Evolutionary conservation across 2,329 filamentous ascomycete species (phyloP).

Genomic region (Fusarium buxicola): DNA sequence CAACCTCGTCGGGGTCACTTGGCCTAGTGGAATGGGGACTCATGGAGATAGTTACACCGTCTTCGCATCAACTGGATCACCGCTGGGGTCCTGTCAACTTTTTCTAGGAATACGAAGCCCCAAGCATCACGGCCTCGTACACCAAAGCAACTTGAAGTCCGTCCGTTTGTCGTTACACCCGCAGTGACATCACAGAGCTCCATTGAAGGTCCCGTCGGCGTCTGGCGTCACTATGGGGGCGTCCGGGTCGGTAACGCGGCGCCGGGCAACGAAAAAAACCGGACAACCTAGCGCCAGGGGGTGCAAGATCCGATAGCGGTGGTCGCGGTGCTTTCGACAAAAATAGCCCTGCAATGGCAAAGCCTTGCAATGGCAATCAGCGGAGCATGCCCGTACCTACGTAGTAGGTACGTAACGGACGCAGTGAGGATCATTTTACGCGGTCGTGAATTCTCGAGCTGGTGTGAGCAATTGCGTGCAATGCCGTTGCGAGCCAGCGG

Average conservation of each 20-base stretch:
- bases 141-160: slow-evolving; percentile 1
- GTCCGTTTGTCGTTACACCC: slow-evolving; percentile 30
- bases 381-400: neutral
- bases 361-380: neutral
- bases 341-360: slow-evolving; percentile 24
- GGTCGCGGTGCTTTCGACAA: slow-evolving; percentile 20
- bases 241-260: slow-evolving; percentile 19
- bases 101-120: slow-evolving; percentile 37
- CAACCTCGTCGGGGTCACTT: slow-evolving; percentile 1
- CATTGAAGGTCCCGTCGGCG: slow-evolving; percentile 13
- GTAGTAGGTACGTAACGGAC: no score
- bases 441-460: slow-evolving; percentile 15
- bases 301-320: slow-evolving; percentile 12
- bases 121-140: slow-evolving; percentile 9
- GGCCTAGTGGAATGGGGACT: slow-evolving; percentile 7
- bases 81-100: slow-evolving; percentile 11
- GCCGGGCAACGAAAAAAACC: slow-evolving; percentile 25
- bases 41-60: slow-evolving; percentile 2
- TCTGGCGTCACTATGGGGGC: slow-evolving; percentile 20
- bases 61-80: slow-evolving; percentile 7
- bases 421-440: slow-evolving; percentile 1
- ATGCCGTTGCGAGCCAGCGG: slow-evolving; percentile 5
- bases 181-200: slow-evolving; percentile 39
- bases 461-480: neutral
- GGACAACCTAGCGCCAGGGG: slow-evolving; percentile 26